Conservation (phyloP, 108 stramenopile genomes). For the Cyclotella distinguenda region DNA sequence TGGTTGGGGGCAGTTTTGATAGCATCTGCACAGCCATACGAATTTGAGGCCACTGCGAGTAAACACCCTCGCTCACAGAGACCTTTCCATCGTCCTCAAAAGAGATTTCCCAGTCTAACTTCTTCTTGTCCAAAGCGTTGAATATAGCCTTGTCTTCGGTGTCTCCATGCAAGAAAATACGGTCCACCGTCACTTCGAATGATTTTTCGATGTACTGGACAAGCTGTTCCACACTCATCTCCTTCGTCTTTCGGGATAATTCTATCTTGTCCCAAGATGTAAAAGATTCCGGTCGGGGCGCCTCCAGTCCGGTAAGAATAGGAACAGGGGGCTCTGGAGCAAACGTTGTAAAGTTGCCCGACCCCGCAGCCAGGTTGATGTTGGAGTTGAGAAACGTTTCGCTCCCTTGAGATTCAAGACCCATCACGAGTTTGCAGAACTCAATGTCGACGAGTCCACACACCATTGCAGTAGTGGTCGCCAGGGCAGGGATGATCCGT, state of each 20-base stretch:
- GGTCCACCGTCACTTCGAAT: conserved; percentile 53
- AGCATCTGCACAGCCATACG: conserved; percentile 64
- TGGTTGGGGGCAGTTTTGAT: conserved; percentile 48
- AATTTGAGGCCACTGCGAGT: conserved; percentile 58
- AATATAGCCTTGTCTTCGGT: conserved; percentile 48
- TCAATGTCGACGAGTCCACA: conserved; percentile 83
- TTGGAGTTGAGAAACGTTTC: conserved; percentile 62
- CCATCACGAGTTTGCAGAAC: conserved; percentile 70
- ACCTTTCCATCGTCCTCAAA: conserved; percentile 56
- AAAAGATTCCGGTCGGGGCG: conserved; percentile 49
- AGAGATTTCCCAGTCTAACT: conserved; percentile 52
- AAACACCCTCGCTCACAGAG: conserved; percentile 53
- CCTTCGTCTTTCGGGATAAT: conserved; percentile 36
- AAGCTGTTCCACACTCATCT: conserved; percentile 53
- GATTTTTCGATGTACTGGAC: conserved; percentile 45
- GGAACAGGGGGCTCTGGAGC: conserved; percentile 55
- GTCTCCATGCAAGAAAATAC: conserved; percentile 50
- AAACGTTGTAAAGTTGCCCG: conserved; percentile 58
- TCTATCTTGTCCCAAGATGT: conserved; percentile 65
- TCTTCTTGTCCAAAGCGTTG: conserved; percentile 52
- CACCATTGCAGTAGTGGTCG: conserved; percentile 87
- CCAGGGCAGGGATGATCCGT: conserved; percentile 80
- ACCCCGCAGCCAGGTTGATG: conserved; percentile 59
- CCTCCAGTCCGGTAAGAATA: conserved; percentile 39
- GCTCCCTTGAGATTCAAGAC: conserved; percentile 54